phyloP scores from a whole-genome alignment of 2,329 filamentous ascomycete species.

The Colletotrichum trifolii region DNA sequence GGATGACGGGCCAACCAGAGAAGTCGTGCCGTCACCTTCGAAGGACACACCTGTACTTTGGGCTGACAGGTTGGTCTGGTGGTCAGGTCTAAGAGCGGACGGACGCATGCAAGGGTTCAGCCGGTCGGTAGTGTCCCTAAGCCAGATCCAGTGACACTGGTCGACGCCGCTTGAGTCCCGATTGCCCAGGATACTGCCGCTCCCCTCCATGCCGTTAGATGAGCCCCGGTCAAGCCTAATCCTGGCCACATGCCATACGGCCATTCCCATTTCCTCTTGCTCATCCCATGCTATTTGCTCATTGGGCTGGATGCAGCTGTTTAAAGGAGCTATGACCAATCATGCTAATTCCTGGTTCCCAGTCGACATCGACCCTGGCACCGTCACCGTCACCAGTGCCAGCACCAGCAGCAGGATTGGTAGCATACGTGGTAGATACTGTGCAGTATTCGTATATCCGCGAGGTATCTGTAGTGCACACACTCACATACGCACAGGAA shows the following conservation, averaged over 20 bases:
- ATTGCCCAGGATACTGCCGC: slow-evolving; percentile 34
- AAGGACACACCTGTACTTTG: background rate
- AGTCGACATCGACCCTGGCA: slow-evolving; percentile 25
- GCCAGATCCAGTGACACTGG: slow-evolving; percentile 37
- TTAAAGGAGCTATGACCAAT: slow-evolving; percentile 37
- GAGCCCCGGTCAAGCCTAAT: slow-evolving; percentile 27
- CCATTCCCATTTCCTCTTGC: slow-evolving; percentile 25
- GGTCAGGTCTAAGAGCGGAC: slow-evolving; percentile 29
- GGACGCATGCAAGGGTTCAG: slow-evolving; percentile 38
- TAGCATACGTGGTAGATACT: background rate
- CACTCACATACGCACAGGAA: too few species aligned
- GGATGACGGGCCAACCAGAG: too few species aligned
- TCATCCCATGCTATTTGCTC: slow-evolving; percentile 29
- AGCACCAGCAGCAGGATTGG: background rate
- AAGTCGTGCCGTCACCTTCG: too few species aligned
- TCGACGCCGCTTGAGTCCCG: slow-evolving; percentile 32
- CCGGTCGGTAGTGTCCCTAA: slow-evolving; percentile 32
- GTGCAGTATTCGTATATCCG: background rate
- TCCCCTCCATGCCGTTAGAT: slow-evolving; percentile 36
- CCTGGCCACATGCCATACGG: slow-evolving; percentile 35
- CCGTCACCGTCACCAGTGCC: background rate
- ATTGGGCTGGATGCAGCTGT: slow-evolving; percentile 35
- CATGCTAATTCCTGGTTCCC: slow-evolving; percentile 36
- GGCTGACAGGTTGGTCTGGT: slow-evolving; percentile 31
- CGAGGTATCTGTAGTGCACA: too few species aligned